Evolutionary conservation across 2,329 filamentous ascomycete species (phyloP).

Genomic region (Macrophomina tecta): DNA sequence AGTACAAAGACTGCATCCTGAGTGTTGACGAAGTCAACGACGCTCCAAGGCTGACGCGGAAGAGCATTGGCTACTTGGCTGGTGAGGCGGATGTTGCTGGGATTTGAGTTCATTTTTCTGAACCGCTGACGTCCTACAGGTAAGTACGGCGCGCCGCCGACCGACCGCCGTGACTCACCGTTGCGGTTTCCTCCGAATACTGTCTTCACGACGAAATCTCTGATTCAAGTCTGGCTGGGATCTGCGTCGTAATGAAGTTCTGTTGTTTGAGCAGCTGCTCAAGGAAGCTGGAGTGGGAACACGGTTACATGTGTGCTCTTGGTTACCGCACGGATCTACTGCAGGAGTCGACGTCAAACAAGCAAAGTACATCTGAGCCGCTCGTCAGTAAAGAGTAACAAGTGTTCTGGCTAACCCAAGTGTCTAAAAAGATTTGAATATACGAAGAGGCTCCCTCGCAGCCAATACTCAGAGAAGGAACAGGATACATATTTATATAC

Average conservation of each 20-base stretch:
- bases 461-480: no score
- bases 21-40: neutral
- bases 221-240: conserved; percentile 7
- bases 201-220: neutral
- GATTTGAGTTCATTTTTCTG: neutral
- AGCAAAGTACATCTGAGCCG: no score
- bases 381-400: no score
- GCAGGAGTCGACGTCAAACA: no score
- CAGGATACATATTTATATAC: no score
- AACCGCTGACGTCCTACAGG: neutral
- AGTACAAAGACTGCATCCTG: neutral
- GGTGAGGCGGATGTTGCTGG: neutral
- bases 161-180: neutral
- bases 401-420: no score
- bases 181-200: neutral
- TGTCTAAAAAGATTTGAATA: no score
- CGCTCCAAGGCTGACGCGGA: neutral
- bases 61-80: neutral
- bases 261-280: conserved; percentile 3
- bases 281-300: neutral
- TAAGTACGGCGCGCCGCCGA: neutral
- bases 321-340: neutral
- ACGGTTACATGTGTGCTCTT: neutral
- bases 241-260: neutral
- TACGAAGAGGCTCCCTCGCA: no score